Evolutionary conservation across 768 basidiomycete species (phyloP).

Genomic region (Leucocoprinus birnbaumii): DNA sequence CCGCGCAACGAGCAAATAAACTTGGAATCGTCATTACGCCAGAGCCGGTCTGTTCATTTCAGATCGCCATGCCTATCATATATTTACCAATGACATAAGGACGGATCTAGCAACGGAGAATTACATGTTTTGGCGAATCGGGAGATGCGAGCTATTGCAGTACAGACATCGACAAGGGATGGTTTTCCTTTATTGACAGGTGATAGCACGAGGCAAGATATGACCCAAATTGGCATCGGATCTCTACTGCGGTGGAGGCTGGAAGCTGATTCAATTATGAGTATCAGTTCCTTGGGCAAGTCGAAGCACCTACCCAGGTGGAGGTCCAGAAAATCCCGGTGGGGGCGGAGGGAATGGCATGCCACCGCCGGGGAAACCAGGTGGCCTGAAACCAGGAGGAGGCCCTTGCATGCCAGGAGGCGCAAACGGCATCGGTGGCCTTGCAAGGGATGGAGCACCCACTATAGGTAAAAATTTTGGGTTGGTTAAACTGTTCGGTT

Average conservation of each 20-base stretch:
- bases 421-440: slow-evolving; percentile 66
- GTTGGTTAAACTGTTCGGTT: slow-evolving; percentile 12
- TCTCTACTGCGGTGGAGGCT: slow-evolving; percentile 45
- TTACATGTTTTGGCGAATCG: neutral
- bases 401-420: slow-evolving; percentile 84
- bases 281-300: neutral
- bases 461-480: slow-evolving; percentile 32
- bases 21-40: no score
- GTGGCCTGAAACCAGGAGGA: slow-evolving; percentile 83
- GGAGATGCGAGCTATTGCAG: neutral
- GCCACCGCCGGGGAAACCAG: slow-evolving; percentile 80
- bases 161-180: neutral
- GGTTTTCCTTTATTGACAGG: neutral
- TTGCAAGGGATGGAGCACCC: slow-evolving; percentile 56
- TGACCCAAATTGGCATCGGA: slow-evolving; percentile 3
- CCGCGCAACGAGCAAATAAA: no score
- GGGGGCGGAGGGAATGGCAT: slow-evolving; percentile 82
- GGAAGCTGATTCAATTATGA: slow-evolving; percentile 36
- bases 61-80: slow-evolving; percentile 4
- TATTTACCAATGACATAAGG: slow-evolving; percentile 2
- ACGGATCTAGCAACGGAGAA: neutral
- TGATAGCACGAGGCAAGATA: slow-evolving; percentile 6
- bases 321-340: slow-evolving; percentile 77
- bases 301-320: slow-evolving; percentile 65
- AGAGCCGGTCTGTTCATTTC: neutral